Conservation (phyloP, 306 rosid species). For the Cucumis hystrix region DNA sequence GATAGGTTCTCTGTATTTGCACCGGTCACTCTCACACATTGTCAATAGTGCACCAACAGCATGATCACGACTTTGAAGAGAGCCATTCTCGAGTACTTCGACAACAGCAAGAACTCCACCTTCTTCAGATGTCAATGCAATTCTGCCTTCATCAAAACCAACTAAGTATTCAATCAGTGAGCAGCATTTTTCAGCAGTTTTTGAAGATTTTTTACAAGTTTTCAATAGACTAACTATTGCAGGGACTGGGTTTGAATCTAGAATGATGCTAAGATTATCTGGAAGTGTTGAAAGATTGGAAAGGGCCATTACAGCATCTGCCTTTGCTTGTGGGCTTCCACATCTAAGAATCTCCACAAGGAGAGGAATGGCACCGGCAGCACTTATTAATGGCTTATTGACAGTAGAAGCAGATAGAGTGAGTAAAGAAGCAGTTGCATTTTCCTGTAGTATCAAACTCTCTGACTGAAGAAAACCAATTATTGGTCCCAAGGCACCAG, state of each 20-base stretch:
- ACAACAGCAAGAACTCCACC: conserved; percentile 92
- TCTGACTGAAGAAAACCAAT: conserved; percentile 59
- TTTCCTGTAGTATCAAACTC: conserved; percentile 49
- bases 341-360: conserved; percentile 62
- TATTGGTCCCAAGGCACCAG: conserved; percentile 82
- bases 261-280: conserved; percentile 40
- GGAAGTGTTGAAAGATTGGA: conserved; percentile 76
- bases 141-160: conserved; percentile 62
- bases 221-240: conserved; percentile 45
- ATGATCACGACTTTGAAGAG: conserved; percentile 72
- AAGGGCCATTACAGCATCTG: conserved; percentile 92
- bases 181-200: conserved; percentile 84
- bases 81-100: conserved; percentile 84
- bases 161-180: conserved; percentile 69
- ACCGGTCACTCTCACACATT: conserved; percentile 75
- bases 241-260: conserved; percentile 54
- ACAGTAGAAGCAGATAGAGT: conserved; percentile 76
- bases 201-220: conserved; percentile 69
- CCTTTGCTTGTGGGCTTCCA: conserved; percentile 76
- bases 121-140: conserved; percentile 63
- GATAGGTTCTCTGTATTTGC: conserved; percentile 78
- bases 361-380: conserved; percentile 77
- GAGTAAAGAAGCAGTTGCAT: conserved; percentile 77
- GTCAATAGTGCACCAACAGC: conserved; percentile 76
- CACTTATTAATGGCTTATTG: conserved; percentile 71